These are phyloP conservation scores for Orbilia javanica DNA, from an alignment of 2,329 filamentous ascomycete species.

Conservation along the genomic window DNA sequence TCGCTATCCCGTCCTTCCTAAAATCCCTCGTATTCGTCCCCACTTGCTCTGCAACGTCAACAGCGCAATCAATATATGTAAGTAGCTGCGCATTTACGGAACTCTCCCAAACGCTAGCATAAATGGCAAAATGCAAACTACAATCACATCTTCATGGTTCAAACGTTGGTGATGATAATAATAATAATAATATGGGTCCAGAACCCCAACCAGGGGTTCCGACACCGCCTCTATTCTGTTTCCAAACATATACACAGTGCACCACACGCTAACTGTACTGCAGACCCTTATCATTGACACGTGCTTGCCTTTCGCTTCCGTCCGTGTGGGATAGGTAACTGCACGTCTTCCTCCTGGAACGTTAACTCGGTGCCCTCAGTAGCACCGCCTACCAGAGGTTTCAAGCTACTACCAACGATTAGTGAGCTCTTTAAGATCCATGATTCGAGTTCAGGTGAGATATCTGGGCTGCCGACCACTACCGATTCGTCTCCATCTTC, in stretches of 20 bases:
- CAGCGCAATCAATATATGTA: conserved; percentile 7
- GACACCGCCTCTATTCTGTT: conserved; percentile 56
- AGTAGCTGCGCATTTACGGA: conserved; percentile 32
- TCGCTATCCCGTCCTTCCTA: conserved; percentile 24
- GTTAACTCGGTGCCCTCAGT: conserved; percentile 10
- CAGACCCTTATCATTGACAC: conserved; percentile 42
- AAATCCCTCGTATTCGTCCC: conserved; percentile 51
- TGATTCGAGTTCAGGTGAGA: conserved; percentile 54
- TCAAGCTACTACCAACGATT: conserved; percentile 54
- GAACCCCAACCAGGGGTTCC: conserved; percentile 30
- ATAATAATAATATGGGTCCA: conserved; percentile 38
- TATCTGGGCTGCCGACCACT: conserved; percentile 29
- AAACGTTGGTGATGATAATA: conserved; percentile 6
- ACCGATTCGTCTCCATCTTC: conserved; percentile 41
- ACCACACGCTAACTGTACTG: conserved; percentile 33
- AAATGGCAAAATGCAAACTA: conserved; percentile 26
- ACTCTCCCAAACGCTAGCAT: conserved; percentile 35
- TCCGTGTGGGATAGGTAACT: conserved; percentile 40
- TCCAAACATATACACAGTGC: conserved; percentile 40
- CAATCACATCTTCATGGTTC: conserved; percentile 18
- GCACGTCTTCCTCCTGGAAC: conserved; percentile 29
- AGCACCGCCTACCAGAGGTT: conserved; percentile 42
- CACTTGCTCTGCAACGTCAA: conserved; percentile 36
- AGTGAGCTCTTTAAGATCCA: conserved; percentile 58
- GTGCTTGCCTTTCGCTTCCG: conserved; percentile 58